Evolutionary conservation across 441 rosid species (phyloP), one percentile per base, ranked within the genome.

Genomic region (Populus tomentosa): DNA sequence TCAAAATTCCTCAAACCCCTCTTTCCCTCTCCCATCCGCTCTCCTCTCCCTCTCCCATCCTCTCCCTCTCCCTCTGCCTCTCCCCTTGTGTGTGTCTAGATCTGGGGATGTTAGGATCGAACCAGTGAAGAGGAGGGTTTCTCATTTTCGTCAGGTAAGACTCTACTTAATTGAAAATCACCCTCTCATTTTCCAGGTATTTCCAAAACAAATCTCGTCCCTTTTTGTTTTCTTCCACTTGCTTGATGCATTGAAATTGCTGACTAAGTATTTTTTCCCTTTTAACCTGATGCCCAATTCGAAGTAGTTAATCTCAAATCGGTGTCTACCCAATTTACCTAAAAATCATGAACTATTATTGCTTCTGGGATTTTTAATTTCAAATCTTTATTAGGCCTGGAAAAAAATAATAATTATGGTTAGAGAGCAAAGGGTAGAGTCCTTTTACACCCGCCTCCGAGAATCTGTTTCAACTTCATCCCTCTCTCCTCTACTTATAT

Each of bases 371-470:
- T 70, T 71, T 67, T 18, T 71, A 11, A 20, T 62, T 13, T 35
- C 53, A 23, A 23, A 23, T 68, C 10, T 30, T 64, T 10, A 7
- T 38, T 8, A 10, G 30, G 5, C 24, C 24, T 5, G 36, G 18
- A 5, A 62, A 2, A 42, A 82, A 30, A 24, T 0, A n/a, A 62
- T 11, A 65, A 74, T 70, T 30, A 94, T 95, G 97, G 99, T 95
- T 85, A 92, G 99, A 80, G 95, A 91, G 79, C 83, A 86, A 53
- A 78, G 80, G 61, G 86, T 91, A 2, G 97, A 88, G 81, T 82
- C 87, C 10, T 95, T 95, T 80, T 95, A 95, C 72, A 32, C 85
- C 6, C 89, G 87, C 72, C 97, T 95, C 26, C 91, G 92, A 0
- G 93, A 89, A 77, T 93, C 98, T 4, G 92, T 89, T 1, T 67